Conservation (phyloP, 495 filamentous ascomycete genomes). For the Bacidia rubella region DNA sequence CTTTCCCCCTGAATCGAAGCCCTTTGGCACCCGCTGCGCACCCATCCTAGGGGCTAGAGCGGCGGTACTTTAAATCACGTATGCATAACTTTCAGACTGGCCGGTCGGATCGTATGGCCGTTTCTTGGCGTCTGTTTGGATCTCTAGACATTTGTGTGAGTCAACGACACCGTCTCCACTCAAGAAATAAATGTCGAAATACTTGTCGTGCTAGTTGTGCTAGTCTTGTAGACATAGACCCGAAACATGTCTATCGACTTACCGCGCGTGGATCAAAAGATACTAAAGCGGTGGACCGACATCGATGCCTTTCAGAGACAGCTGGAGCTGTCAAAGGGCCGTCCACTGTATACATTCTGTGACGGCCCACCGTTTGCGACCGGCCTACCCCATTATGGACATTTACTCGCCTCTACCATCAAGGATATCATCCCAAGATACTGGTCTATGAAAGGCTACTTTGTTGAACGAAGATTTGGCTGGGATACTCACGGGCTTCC, state of each 20-base stretch:
- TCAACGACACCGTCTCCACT: too few species aligned
- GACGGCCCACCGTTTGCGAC: conserved; percentile 48
- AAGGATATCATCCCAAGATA: conserved; percentile 95
- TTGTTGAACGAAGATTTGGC: conserved; percentile 59
- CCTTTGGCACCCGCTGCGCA: too few species aligned
- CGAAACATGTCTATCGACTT: conserved; percentile 79
- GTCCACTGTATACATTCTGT: conserved; percentile 70
- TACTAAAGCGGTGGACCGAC: conserved; percentile 73
- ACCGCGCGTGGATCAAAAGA: conserved; percentile 72
- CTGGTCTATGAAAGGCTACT: conserved; percentile 93
- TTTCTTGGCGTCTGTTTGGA: neutral
- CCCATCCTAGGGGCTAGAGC: too few species aligned
- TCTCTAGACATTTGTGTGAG: neutral
- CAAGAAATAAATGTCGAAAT: too few species aligned
- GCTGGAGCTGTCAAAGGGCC: conserved; percentile 58
- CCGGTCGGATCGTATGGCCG: too few species aligned
- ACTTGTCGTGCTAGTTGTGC: too few species aligned
- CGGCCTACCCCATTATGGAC: conserved; percentile 82
- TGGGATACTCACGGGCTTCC: conserved; percentile 95
- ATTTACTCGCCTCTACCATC: conserved; percentile 89
- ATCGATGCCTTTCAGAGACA: conserved; percentile 78
- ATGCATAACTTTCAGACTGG: too few species aligned
- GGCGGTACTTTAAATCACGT: too few species aligned
- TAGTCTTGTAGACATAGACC: too few species aligned
- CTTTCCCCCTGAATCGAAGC: too few species aligned